A percentile compares a stretch with the other conserved stretches of the same genome.
Evolutionary conservation across 202 grass and related monocot species (phyloP).

Genomic region (Tripidium arundinaceum): DNA sequence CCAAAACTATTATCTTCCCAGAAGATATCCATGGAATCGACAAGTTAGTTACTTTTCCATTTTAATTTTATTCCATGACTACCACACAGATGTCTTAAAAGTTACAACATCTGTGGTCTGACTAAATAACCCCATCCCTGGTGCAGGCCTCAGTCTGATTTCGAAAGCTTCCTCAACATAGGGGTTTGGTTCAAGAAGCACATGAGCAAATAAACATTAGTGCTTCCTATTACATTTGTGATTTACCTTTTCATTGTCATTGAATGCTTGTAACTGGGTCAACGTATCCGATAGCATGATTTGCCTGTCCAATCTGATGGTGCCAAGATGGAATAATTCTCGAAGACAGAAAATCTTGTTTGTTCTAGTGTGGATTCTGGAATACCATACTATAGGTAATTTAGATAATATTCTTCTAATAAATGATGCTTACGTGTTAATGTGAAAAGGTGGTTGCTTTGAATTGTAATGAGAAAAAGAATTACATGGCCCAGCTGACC

Average conservation of each 20-base stretch:
- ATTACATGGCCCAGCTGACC: not conserved
- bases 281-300: not conserved
- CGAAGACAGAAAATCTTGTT: not conserved
- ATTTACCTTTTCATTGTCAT: constrained; percentile 7
- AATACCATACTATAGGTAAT: not conserved
- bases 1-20: constrained; percentile 83
- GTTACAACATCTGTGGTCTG: not conserved
- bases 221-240: not conserved
- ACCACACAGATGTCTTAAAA: not conserved
- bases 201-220: constrained; percentile 49
- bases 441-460: not conserved
- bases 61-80: constrained; percentile 16
- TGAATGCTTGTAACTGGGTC: constrained; percentile 32
- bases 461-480: not conserved
- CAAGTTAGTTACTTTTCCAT: constrained; percentile 53
- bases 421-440: not conserved
- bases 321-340: not conserved
- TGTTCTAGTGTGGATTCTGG: not conserved
- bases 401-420: not conserved
- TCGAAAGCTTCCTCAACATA: constrained; percentile 88
- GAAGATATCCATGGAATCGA: constrained; percentile 85
- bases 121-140: constrained; percentile 24
- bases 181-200: constrained; percentile 98
- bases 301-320: not conserved
- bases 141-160: constrained; percentile 84